Evolutionary conservation across 2,329 filamentous ascomycete genomes (phyloP).

Genomic region (Aspergillus quadricinctus): DNA sequence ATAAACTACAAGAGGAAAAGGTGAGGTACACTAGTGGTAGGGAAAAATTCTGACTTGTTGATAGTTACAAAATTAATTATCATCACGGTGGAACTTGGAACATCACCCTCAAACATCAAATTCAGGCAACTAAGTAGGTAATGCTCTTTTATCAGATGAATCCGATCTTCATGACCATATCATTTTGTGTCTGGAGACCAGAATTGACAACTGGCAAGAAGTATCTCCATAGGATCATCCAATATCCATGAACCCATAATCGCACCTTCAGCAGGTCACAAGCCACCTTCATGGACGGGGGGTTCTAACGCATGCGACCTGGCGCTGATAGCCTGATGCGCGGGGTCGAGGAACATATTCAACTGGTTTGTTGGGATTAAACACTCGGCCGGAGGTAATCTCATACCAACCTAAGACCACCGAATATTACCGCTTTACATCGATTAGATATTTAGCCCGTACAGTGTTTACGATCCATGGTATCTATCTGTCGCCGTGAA

Average conservation of each 20-base stretch:
- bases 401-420: too few species aligned
- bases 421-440: background rate
- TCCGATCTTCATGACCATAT: background rate
- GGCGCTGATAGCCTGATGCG: constrained; percentile 11
- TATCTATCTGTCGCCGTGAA: background rate
- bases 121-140: background rate
- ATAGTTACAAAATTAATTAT: background rate
- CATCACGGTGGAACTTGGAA: too few species aligned
- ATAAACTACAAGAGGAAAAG: too few species aligned
- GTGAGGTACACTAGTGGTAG: background rate
- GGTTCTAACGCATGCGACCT: constrained; percentile 13
- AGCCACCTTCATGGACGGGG: constrained; percentile 4
- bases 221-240: background rate
- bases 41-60: background rate
- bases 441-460: background rate
- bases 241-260: background rate
- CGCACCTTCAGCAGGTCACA: constrained; percentile 11
- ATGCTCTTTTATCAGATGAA: background rate
- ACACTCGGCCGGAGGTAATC: constrained; percentile 6
- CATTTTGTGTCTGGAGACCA: background rate
- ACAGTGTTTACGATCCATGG: background rate
- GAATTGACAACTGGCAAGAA: background rate
- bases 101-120: background rate
- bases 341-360: constrained; percentile 23
- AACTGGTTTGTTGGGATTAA: constrained; percentile 18